Evolutionary conservation across 2,329 filamentous ascomycete species (phyloP), one percentile per base, ranked within the genome.

Genomic region (Fusarium albidum): DNA sequence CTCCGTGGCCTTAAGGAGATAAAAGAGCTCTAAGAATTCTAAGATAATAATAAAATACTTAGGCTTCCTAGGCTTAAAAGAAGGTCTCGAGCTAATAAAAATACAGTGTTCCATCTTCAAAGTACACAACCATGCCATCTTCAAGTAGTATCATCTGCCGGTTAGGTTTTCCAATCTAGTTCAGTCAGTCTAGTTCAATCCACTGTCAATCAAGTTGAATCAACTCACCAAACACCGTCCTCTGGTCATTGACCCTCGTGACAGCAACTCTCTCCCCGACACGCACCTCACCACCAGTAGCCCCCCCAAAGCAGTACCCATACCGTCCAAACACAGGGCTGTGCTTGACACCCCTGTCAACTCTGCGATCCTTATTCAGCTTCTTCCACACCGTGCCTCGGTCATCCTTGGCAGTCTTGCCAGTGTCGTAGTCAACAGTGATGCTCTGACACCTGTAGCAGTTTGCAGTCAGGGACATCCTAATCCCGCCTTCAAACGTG

Each of bases 381-480:
- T 65, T 66, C 41, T 66, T 66, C 64, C 61, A 66, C 2, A 55
- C 61, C 33, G 35, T 49, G 1, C 64, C 64, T 0, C 48, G 33
- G 15, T 66, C 64, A 3, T 66, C 61, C 2, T 42, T 34, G 4
- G 64, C 64, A 0, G 61, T 59, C 10, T 57, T 57, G 0, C 64
- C 64, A 0, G 64, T 66, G 0, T 62, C 34, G 5, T 66, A 66
- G 15, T 66, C 64, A 1, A 66, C 64, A 2, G 64, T 66, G 15
- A 66, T 66, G 9, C 63, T 66, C 32, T 66, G 64, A 2, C 64
- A 66, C 1, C 64, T 50, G 12, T 53, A 66, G 12, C 64, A 66
- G 8, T 66, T 66, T 1, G 63, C 49, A 3, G 61, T 66, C 3
- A 66, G 31, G 0, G 50, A 38, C 64, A 66, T 66, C 6, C 31